These are phyloP conservation scores for Boletus albobrunnescens DNA, from an alignment of 1,284 basidiomycete species.

Conservation along the genomic window DNA sequence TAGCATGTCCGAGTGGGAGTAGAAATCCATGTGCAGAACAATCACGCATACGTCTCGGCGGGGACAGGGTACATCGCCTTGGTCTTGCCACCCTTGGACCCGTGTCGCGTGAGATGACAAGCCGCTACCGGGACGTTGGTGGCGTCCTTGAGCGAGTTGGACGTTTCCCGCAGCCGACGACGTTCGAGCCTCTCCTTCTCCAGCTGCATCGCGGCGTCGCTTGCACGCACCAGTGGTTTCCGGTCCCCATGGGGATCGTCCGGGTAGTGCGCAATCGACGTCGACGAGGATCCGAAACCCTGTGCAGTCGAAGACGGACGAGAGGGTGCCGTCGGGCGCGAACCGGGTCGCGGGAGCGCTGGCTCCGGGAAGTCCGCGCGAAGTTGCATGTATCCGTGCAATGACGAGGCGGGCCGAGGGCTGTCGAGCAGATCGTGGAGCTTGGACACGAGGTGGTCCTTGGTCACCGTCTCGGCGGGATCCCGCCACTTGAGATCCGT, in stretches of 20 bases:
- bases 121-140: conserved; percentile 25
- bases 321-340: conserved; percentile 21
- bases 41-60: conserved; percentile 21
- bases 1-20: conserved; percentile 20
- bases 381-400: conserved; percentile 24
- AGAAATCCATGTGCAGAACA: not conserved
- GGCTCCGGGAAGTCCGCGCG: conserved; percentile 22
- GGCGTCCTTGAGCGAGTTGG: conserved; percentile 30
- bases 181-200: conserved; percentile 31
- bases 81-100: conserved; percentile 16
- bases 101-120: conserved; percentile 19
- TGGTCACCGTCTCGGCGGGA: conserved; percentile 21
- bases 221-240: conserved; percentile 33
- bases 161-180: conserved; percentile 20
- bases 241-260: conserved; percentile 23
- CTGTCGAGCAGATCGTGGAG: conserved; percentile 31
- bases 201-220: conserved; percentile 34
- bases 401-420: conserved; percentile 22
- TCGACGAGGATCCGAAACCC: conserved; percentile 4
- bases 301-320: conserved; percentile 23
- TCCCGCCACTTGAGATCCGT: conserved; percentile 25
- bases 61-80: conserved; percentile 12
- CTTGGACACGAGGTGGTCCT: conserved; percentile 32
- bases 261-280: conserved; percentile 9
- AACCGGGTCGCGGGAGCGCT: conserved; percentile 17